Conservation (phyloP, 805 yeast species). For the Yarrowia yakushimensis region DNA sequence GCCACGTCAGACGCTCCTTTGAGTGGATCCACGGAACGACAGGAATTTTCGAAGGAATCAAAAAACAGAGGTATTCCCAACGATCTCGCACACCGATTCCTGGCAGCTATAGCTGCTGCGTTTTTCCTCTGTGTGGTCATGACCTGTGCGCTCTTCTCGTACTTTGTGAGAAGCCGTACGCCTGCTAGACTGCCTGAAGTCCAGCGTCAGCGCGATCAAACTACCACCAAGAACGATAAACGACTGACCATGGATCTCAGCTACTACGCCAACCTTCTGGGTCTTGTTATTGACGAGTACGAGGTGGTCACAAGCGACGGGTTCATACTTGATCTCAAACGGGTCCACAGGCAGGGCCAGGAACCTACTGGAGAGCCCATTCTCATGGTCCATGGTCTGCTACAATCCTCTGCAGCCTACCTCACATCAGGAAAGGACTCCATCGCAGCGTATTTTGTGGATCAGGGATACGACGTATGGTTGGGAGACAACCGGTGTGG, state of each 20-base stretch:
- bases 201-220: slow-evolving; percentile 34
- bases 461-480: slow-evolving; percentile 80
- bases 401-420: slow-evolving; percentile 84
- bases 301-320: slow-evolving; percentile 76
- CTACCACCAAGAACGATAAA: slow-evolving; percentile 35
- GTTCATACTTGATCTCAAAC: slow-evolving; percentile 61
- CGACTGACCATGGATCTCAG: slow-evolving; percentile 52
- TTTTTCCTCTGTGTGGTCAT: slow-evolving; percentile 18
- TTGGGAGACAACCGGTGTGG: slow-evolving; percentile 89
- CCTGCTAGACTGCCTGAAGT: slow-evolving; percentile 24
- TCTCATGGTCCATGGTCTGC: slow-evolving; percentile 76
- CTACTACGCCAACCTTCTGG: slow-evolving; percentile 64
- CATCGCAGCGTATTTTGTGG: slow-evolving; percentile 55
- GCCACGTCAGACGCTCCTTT: not conserved
- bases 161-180: not conserved
- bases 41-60: not conserved
- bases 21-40: not conserved
- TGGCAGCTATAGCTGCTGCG: slow-evolving; percentile 3
- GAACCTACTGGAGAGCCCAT: slow-evolving; percentile 48
- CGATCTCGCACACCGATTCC: not conserved
- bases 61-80: not conserved
- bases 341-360: slow-evolving; percentile 48
- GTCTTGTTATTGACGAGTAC: slow-evolving; percentile 56
- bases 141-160: slow-evolving; percentile 13
- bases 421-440: slow-evolving; percentile 80